phyloP scores from a whole-genome alignment of 2,329 filamentous ascomycete species.

The Aspergillus pseudonomiae region DNA sequence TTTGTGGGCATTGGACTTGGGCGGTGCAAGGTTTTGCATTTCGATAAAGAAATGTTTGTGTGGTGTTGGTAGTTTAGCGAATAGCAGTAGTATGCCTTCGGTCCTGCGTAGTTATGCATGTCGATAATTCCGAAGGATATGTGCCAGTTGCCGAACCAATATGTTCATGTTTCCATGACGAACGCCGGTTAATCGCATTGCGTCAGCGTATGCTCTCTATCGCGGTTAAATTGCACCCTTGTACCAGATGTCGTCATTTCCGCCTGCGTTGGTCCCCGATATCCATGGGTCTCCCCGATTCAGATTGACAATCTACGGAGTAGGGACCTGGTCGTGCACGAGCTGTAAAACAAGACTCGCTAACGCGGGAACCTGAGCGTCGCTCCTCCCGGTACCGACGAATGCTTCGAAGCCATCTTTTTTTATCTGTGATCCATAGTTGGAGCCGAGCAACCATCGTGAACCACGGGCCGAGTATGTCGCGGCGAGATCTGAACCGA shows the following conservation, averaged over 20 bases:
- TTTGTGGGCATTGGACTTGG: neutral
- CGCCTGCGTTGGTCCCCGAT: neutral
- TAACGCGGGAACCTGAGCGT: neutral
- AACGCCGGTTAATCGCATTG: neutral
- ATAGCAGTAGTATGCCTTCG: neutral
- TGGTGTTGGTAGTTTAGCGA: neutral
- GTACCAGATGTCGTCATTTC: neutral
- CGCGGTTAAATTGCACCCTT: neutral
- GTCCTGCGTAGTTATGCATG: too few species aligned
- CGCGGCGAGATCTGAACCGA: constrained; percentile 1
- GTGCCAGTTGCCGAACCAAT: neutral
- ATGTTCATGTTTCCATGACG: too few species aligned
- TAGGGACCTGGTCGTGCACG: neutral
- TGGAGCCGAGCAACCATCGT: neutral
- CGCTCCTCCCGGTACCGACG: neutral
- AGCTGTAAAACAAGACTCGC: neutral
- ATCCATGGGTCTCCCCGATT: neutral
- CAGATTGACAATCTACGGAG: neutral
- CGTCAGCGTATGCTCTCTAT: neutral
- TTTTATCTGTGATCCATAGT: neutral
- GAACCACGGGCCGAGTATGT: constrained; percentile 2
- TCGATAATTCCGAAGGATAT: neutral
- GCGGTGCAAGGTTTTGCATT: neutral
- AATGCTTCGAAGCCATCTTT: neutral
- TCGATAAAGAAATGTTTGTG: neutral